Evolutionary conservation across 1,284 basidiomycete species (phyloP), one percentile per base, ranked within the genome.

Genomic region (Cryptococcus maquisensis): DNA sequence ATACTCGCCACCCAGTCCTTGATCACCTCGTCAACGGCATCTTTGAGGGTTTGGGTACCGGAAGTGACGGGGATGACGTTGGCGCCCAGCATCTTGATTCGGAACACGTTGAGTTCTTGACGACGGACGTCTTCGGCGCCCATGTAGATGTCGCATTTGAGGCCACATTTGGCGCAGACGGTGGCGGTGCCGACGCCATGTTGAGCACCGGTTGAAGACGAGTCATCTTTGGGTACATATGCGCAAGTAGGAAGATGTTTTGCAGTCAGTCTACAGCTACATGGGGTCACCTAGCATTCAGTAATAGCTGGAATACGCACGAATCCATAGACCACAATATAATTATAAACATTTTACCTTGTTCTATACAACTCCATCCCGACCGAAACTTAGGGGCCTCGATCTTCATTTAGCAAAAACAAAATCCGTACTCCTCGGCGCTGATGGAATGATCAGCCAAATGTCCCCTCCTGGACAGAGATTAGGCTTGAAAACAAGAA

Each of bases 131-230:
- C 96, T 77, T 98, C 95, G n/a, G 90, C 85, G 52, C 96, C 96
- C 95, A 99, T 98, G 79, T 94, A 98, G 64, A 99, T 82, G 65
- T 96, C 79, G 72, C 96, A 99, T 75, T 98, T 87, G 79, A 98
- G 71, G 15, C 91, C 94, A 68, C 98, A 98, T 66, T 90, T 89
- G 47, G 95, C 95, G 67, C 96, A 98, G 10, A 92, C 96, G 2
- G 95, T 98, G 0, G 96, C 96, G 40, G 95, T 98, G 10, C 96
- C 96, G 20, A 98, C 94, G 75, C 96, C 96, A 76, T 99, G 96
- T 75, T 98, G 95, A 28, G 96, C 96, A 0, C 96, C 95, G 57
- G 95, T 95, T 1, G n/a, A n/a, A n/a, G n/a, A n/a, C n/a, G n/a
- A n/a, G n/a, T n/a, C n/a, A 95, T 98, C 80, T 99, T n/a, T n/a